These are phyloP conservation scores for Salix arbutifolia DNA, from an alignment of 345 rosid genomes.

Conservation along the genomic window DNA sequence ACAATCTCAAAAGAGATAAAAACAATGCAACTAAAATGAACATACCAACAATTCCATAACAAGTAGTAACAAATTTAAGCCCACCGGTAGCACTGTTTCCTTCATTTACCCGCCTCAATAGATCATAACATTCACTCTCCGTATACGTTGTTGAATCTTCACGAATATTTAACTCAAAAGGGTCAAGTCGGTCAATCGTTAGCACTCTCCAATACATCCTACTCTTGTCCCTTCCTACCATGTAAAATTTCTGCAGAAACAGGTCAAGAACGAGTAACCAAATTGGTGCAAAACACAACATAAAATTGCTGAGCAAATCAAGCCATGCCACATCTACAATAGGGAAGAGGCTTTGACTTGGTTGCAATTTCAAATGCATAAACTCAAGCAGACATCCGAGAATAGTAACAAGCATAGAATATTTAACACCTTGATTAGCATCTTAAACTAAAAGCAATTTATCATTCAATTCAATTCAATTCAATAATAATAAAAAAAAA, in stretches of 20 bases:
- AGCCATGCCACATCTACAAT: not conserved
- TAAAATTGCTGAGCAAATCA: not conserved
- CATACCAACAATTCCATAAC: slow-evolving; percentile 94
- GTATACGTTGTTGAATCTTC: slow-evolving; percentile 81
- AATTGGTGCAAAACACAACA: not conserved
- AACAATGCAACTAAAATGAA: slow-evolving; percentile 10
- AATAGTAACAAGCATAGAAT: not conserved
- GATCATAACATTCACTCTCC: slow-evolving; percentile 62
- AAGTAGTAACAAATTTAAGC: slow-evolving; percentile 70
- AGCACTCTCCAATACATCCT: slow-evolving; percentile 73
- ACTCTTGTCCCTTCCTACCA: slow-evolving; percentile 71
- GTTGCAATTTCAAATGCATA: not conserved
- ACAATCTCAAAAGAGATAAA: not conserved
- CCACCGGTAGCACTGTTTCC: slow-evolving; percentile 94
- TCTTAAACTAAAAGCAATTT: not conserved
- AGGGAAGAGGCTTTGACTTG: not conserved
- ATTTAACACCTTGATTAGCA: not conserved
- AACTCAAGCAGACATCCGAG: not conserved
- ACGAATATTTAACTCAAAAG: slow-evolving; percentile 61
- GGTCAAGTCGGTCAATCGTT: slow-evolving; percentile 69
- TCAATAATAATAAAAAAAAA: not conserved
- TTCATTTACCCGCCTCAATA: slow-evolving; percentile 82
- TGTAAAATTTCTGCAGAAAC: slow-evolving; percentile 58
- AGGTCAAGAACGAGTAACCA: too few relatives aligned
- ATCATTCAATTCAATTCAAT: slow-evolving; percentile 4